Base-by-base conservation (phyloP, 805 yeast genomes). In the Candida sithepensis region DNA sequence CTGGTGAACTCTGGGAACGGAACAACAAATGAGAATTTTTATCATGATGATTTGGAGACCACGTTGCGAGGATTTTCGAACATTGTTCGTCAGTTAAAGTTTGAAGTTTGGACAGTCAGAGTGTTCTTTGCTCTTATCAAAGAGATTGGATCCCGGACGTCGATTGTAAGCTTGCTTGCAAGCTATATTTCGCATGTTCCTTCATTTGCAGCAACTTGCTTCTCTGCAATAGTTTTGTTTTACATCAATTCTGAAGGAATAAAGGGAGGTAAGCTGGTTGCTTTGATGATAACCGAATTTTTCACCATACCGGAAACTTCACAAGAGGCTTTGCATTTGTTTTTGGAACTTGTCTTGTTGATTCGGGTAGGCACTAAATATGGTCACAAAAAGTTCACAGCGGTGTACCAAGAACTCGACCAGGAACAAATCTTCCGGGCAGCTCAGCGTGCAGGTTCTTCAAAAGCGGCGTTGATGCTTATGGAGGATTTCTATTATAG, bases 391-490 rank as follows among this genome's bases (percentile, higher is more conserved):
- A 54, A 48, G 5, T 77, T 69, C 48, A 47, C 51, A 6, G 50
- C 47, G 2, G 58, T 71, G 3, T 71, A 65, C 44, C 44, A 54
- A 10, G 51, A 52, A 0, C 46, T 77, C n/a, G 67, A 72, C 42
- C 50, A 64, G 5, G 44, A 46, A 1, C 34, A 42, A 2, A 52
- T 73, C 2, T 70, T 59, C 47, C 26, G 56, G 12, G 55, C 71
- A 4, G 72, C 79, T 1, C 47, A 65, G 3, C 48, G 56, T 5
- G 61, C 64, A 9, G 62, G 63, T 5, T 61, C 65, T 41, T 68
- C 71, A 24, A 70, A 72, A 47, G 67, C 80, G 1, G 71, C 81
- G 0, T 57, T 78, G 34, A 58, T 80, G 72, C 47, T 80, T 3
- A 65, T 74, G 45, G 85, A 80, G 51, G 82, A 78, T 44, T 49